phyloP scores from a whole-genome alignment of 2,329 filamentous ascomycete genomes.

The Aspergillus texensis region DNA sequence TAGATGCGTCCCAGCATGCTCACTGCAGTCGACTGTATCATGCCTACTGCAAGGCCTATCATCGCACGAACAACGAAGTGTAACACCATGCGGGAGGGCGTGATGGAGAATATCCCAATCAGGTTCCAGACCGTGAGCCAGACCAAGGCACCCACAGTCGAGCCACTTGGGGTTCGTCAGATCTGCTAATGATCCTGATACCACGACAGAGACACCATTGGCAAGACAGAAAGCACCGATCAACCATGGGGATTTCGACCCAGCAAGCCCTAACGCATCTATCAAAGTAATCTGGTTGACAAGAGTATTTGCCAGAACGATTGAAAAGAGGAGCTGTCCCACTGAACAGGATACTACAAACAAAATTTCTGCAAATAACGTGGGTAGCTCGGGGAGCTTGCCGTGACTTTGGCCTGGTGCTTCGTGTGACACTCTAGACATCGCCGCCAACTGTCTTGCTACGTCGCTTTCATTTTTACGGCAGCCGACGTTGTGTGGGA shows the following conservation, averaged over 20 bases:
- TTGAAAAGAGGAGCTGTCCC: background rate
- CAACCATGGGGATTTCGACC: slow-evolving; percentile 40
- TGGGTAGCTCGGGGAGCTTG: background rate
- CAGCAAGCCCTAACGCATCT: background rate
- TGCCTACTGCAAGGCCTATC: slow-evolving; percentile 50
- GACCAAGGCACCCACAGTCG: slow-evolving; percentile 5
- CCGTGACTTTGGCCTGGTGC: background rate
- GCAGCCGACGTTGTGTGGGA: too few relatives aligned
- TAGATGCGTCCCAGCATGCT: slow-evolving; percentile 49
- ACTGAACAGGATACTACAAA: background rate
- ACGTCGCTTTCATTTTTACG: too few relatives aligned
- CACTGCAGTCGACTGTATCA: slow-evolving; percentile 51
- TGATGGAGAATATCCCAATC: background rate
- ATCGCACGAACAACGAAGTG: slow-evolving; percentile 35
- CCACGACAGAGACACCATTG: slow-evolving; percentile 42
- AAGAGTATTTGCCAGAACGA: background rate
- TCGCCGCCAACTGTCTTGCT: too few relatives aligned
- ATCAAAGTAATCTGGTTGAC: background rate
- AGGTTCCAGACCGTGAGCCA: slow-evolving; percentile 7
- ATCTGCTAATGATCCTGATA: slow-evolving; percentile 34
- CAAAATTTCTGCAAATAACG: background rate
- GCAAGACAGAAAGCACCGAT: slow-evolving; percentile 41
- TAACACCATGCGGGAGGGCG: background rate
- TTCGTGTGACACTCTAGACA: background rate
- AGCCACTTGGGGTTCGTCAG: slow-evolving; percentile 36